phyloP scores from a whole-genome alignment of 2,329 filamentous ascomycete genomes.

The Sarocladium kiliense region DNA sequence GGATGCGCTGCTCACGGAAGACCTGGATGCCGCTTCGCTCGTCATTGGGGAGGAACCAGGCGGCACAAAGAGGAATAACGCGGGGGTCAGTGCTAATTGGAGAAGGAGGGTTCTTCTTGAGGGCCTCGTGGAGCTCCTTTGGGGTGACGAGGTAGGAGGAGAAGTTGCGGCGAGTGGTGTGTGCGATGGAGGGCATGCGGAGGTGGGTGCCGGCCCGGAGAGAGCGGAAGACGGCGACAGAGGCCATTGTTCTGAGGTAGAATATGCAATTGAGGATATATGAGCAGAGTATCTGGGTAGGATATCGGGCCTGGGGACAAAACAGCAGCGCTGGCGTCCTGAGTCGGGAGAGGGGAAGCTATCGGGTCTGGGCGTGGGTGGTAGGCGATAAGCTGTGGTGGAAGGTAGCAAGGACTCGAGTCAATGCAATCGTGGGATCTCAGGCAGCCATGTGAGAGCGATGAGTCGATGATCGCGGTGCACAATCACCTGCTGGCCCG shows the following conservation, averaged over 20 bases:
- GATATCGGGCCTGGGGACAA: too few species aligned
- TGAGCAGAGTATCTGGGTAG: background rate
- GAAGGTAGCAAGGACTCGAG: background rate
- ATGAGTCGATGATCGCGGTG: background rate
- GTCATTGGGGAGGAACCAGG: conserved; percentile 97
- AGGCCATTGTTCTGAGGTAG: conserved; percentile 33
- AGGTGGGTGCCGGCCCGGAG: conserved; percentile 31
- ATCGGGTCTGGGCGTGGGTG: background rate
- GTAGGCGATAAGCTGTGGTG: background rate
- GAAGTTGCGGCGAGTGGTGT: conserved; percentile 39
- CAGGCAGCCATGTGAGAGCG: background rate
- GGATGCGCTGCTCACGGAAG: conserved; percentile 80
- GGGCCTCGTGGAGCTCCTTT: conserved; percentile 71
- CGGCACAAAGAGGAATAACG: conserved; percentile 83
- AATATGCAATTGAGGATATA: background rate
- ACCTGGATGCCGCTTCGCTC: conserved; percentile 73
- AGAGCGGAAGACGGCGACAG: conserved; percentile 36
- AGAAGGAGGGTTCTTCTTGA: conserved; percentile 75
- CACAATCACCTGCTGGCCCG: background rate
- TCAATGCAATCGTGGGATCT: background rate
- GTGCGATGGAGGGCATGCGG: conserved; percentile 17
- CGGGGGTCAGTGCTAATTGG: conserved; percentile 76
- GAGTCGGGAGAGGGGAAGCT: background rate
- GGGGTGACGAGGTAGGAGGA: conserved; percentile 84
- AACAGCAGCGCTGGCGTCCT: background rate